Conservation (phyloP, 768 basidiomycete species). For the Mycena olivaceomarginata region DNA sequence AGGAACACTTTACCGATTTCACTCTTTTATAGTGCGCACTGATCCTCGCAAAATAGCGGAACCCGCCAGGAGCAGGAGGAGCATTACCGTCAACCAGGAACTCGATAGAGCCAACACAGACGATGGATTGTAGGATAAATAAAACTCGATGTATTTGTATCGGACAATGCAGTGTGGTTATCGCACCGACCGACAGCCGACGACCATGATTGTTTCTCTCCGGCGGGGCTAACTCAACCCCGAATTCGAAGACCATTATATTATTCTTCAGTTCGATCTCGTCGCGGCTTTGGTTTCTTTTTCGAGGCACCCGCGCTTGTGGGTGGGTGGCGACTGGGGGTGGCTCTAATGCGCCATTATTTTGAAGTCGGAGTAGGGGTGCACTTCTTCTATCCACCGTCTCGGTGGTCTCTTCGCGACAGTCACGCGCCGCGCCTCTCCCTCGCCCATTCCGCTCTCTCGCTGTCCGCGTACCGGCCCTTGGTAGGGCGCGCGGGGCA, state of each 20-base stretch:
- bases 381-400: conserved; percentile 90
- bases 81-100: conserved; percentile 68
- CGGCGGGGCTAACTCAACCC: background rate
- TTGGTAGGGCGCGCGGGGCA: conserved; percentile 84
- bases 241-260: background rate
- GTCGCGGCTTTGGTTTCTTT: conserved; percentile 21
- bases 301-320: background rate
- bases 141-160: conserved; percentile 42
- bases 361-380: conserved; percentile 55
- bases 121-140: conserved; percentile 53
- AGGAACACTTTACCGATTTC: conserved; percentile 42
- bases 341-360: conserved; percentile 25
- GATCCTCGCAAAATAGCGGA: conserved; percentile 62
- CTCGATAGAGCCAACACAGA: conserved; percentile 43
- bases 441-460: conserved; percentile 46
- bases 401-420: conserved; percentile 75
- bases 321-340: background rate
- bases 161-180: background rate
- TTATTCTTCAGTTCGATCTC: conserved; percentile 32
- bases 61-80: conserved; percentile 78
- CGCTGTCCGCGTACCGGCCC: conserved; percentile 76
- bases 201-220: background rate
- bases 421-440: conserved; percentile 61
- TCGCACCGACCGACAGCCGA: background rate
- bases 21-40: conserved; percentile 22